Percentiles rank a stretch among this genome's conserved stretches.
phyloP scores from a whole-genome alignment of 179 eudicot species.

The Spergularia azorica region DNA sequence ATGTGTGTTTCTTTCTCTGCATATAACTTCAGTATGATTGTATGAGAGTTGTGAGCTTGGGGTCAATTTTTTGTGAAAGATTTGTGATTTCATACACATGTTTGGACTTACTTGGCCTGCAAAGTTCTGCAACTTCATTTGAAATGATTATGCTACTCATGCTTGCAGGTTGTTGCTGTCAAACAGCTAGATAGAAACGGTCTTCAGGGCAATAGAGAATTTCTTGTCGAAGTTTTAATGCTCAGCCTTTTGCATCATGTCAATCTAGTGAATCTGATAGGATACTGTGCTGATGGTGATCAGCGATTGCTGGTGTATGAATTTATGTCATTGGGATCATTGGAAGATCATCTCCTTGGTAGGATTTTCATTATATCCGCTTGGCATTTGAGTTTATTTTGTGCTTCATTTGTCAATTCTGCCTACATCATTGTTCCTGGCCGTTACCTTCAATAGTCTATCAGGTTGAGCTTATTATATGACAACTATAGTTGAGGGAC shows the following conservation, averaged over 20 bases:
- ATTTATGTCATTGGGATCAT: constrained; percentile 83
- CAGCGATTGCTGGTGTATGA: constrained; percentile 91
- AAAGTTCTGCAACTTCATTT: constrained; percentile 2
- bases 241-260: constrained; percentile 88
- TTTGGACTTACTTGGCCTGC: constrained; percentile 2
- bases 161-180: constrained; percentile 78
- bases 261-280: constrained; percentile 80
- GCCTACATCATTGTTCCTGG: not conserved
- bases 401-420: not conserved
- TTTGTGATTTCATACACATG: not conserved
- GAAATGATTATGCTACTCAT: constrained; percentile 1
- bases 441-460: not conserved
- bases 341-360: constrained; percentile 98
- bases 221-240: constrained; percentile 96
- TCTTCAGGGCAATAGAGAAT: constrained; percentile 95
- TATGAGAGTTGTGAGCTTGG: not conserved
- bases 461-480: not conserved
- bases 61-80: not conserved
- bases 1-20: constrained; percentile 1
- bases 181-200: constrained; percentile 96
- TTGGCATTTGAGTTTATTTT: not conserved
- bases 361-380: constrained; percentile 8
- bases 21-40: not conserved
- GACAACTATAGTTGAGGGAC: constrained; percentile 29
- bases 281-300: constrained; percentile 97